These are phyloP conservation scores for Neospermospora avenae DNA, from an alignment of 2,329 filamentous ascomycete genomes.

Conservation along the genomic window DNA sequence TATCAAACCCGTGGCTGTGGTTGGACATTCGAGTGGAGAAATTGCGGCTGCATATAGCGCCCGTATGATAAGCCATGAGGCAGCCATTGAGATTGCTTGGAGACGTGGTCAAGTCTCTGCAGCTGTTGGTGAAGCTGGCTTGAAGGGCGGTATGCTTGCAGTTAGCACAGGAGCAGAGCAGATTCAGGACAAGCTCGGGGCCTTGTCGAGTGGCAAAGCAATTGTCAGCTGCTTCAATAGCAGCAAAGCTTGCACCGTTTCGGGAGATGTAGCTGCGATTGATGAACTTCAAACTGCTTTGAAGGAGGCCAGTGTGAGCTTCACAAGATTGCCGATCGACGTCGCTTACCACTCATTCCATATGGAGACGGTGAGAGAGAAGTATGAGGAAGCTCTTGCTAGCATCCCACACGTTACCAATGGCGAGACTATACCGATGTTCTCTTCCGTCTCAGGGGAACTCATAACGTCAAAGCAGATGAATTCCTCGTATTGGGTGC, in stretches of 20 bases:
- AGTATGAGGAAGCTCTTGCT: constrained; percentile 19
- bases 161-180: constrained; percentile 11
- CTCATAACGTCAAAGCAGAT: constrained; percentile 18
- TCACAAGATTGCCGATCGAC: constrained; percentile 35
- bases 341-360: constrained; percentile 41
- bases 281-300: constrained; percentile 1
- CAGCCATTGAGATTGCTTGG: not conserved
- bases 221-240: constrained; percentile 36
- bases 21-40: not conserved
- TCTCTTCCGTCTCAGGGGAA: not conserved
- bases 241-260: constrained; percentile 24
- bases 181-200: constrained; percentile 2
- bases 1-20: not conserved
- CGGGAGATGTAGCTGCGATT: constrained; percentile 19
- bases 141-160: not conserved
- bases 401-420: not conserved
- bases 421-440: not conserved
- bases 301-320: constrained; percentile 26
- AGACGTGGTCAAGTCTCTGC: not conserved
- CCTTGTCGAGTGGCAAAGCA: constrained; percentile 8
- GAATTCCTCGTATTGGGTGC: constrained; percentile 41
- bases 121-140: not conserved
- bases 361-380: constrained; percentile 29
- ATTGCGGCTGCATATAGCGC: not conserved
- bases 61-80: not conserved